Percentiles rank a stretch among this genome's conserved stretches.
These are phyloP conservation scores for Suhomyces sp. DNA, from an alignment of 805 yeast species.

Conservation along the genomic window DNA sequence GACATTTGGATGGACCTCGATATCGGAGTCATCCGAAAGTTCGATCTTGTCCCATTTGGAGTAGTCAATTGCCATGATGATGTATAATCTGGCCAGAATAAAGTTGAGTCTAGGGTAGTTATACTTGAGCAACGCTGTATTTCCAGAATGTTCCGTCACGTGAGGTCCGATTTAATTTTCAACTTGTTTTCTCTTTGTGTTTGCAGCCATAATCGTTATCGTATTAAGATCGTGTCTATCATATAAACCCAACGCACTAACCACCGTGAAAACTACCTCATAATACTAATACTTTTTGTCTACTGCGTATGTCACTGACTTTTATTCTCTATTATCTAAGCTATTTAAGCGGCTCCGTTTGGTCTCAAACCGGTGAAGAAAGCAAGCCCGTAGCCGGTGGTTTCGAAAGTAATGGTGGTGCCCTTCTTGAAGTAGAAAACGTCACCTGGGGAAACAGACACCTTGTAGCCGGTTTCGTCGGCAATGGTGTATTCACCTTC, in stretches of 20 bases:
- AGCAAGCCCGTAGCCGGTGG: constrained; percentile 64
- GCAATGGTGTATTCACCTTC: constrained; percentile 60
- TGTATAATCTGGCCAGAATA: too few relatives aligned
- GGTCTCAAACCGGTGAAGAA: constrained; percentile 62
- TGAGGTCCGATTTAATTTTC: background rate
- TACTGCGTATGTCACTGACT: too few relatives aligned
- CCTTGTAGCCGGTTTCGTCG: constrained; percentile 62
- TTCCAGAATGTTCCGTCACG: constrained; percentile 4
- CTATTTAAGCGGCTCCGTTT: constrained; percentile 15
- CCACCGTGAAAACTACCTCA: too few relatives aligned
- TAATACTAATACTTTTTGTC: too few relatives aligned
- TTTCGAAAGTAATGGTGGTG: constrained; percentile 56
- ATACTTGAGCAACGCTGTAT: background rate
- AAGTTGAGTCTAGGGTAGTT: background rate
- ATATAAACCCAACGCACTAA: too few relatives aligned
- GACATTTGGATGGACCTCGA: constrained; percentile 97
- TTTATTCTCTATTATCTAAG: background rate
- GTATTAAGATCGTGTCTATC: too few relatives aligned
- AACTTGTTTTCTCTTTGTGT: background rate
- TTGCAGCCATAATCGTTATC: background rate
- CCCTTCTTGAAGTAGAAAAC: constrained; percentile 66
- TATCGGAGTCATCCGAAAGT: constrained; percentile 92
- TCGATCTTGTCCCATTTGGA: constrained; percentile 98
- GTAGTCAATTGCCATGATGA: constrained; percentile 78
- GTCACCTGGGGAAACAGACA: constrained; percentile 60